These are phyloP conservation scores for Pyrenophora tritici-repentis DNA, from an alignment of 2,329 filamentous ascomycete genomes.

Conservation along the genomic window DNA sequence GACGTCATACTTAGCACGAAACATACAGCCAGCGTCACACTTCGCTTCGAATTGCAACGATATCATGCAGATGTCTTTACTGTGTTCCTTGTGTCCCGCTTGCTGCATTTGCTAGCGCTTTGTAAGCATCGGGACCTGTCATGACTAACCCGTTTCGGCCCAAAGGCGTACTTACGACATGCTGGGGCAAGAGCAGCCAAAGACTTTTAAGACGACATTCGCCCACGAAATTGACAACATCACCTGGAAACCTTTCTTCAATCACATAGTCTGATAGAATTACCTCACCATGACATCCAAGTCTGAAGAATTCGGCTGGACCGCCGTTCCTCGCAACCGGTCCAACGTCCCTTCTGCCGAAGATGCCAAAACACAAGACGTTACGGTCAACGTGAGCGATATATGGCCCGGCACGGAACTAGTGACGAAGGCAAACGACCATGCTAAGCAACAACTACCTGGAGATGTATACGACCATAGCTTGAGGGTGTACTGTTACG, in stretches of 20 bases:
- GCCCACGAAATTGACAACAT: neutral
- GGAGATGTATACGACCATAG: constrained; percentile 3
- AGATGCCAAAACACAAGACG: neutral
- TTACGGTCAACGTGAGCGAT: neutral
- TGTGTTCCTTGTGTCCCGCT: neutral
- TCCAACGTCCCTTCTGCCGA: neutral
- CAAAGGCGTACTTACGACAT: neutral
- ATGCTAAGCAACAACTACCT: neutral
- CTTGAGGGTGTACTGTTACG: constrained; percentile 5
- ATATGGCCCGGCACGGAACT: neutral
- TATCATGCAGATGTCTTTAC: neutral
- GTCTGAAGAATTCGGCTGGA: neutral
- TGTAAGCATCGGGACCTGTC: neutral
- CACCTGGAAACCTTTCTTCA: neutral
- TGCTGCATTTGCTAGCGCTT: neutral
- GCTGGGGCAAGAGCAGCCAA: neutral
- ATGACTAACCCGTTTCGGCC: neutral
- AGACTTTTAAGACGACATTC: neutral
- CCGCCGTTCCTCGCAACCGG: neutral
- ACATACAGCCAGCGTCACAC: too few species aligned
- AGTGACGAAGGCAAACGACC: neutral
- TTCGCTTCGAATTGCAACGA: too few species aligned
- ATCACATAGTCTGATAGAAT: neutral
- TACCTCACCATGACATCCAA: too few species aligned
- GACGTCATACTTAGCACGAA: neutral